These are phyloP conservation scores for Rhodotorula sp. DNA, from an alignment of 1,284 basidiomycete genomes.

Conservation along the genomic window DNA sequence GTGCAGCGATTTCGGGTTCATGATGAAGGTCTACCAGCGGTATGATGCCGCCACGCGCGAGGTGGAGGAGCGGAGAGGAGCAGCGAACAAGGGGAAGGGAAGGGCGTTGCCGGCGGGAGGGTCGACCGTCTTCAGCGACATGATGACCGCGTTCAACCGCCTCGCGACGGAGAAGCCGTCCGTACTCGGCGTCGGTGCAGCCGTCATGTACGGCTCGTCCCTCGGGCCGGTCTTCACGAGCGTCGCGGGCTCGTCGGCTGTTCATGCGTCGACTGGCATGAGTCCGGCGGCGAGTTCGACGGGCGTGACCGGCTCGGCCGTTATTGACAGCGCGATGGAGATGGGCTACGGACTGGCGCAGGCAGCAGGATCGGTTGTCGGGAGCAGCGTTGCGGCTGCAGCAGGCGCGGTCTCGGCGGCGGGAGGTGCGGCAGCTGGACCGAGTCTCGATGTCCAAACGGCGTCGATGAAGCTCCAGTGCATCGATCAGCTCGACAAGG, in stretches of 20 bases:
- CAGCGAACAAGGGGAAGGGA: constrained; percentile 2
- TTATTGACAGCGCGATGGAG: constrained; percentile 77
- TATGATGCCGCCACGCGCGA: constrained; percentile 61
- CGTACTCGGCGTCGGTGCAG: constrained; percentile 68
- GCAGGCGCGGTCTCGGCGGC: constrained; percentile 66
- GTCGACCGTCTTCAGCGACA: constrained; percentile 68
- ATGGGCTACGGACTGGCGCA: constrained; percentile 63
- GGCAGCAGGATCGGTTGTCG: constrained; percentile 66
- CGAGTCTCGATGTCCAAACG: constrained; percentile 44
- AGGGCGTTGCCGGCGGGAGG: constrained; percentile 2
- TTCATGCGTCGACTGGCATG: neutral
- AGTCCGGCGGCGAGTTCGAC: neutral
- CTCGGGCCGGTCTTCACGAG: constrained; percentile 32
- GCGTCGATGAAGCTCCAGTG: constrained; percentile 53
- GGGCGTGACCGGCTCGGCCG: constrained; percentile 53
- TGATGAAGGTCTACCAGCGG: constrained; percentile 74
- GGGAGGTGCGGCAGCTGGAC: constrained; percentile 66
- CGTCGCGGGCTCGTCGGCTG: neutral
- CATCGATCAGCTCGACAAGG: constrained; percentile 94
- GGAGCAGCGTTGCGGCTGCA: constrained; percentile 60
- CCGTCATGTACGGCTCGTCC: constrained; percentile 51
- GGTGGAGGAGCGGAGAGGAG: neutral
- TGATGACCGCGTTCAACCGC: constrained; percentile 76
- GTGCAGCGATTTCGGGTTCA: constrained; percentile 76
- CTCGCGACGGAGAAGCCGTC: constrained; percentile 82